Evolutionary conservation across 495 filamentous ascomycete genomes (phyloP), one percentile per base, ranked within the genome.

Genomic region (Lineolata rhizophorae): DNA sequence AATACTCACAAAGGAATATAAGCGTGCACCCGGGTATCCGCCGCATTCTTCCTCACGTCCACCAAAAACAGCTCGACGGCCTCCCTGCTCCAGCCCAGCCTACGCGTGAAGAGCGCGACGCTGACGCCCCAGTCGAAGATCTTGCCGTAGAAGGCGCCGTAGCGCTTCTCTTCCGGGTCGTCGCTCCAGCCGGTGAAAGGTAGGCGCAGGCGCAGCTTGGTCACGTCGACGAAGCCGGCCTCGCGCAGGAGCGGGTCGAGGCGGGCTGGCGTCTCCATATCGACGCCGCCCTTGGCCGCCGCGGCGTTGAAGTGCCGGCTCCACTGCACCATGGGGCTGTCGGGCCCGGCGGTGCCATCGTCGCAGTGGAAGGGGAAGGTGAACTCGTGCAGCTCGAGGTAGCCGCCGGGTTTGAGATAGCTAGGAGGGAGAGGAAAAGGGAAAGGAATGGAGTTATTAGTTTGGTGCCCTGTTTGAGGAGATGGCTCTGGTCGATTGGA

Each of bases 161-260:
- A 39, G 36, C 4, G 37, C 41, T 44, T 44, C 38, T 36, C 35
- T 34, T 40, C 32, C 2, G 34, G 30, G 12, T 39, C 41, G 30
- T 40, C 40, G 3, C 37, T 27, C 41, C 41, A 44, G 2, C 30
- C 24, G 16, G 34, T 39, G n/a, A 16, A 26, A 14, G 41, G 41
- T 38, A 37, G 37, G 8, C 34, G 30, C 22, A 30, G 37, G 10
- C 13, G 6, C 21, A 35, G 30, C 2, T 40, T 38, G 2, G 30
- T 15, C 5, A 40, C 27, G 12, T 44, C 34, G 11, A 32, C 38
- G 15, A 44, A 44, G 1, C 41, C 37, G 0, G 31, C 21, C 11
- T 44, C 41, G 3, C 19, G 12, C 37, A 44, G 34, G 33, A 34
- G 32, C 6, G 25, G 15, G 6, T 9, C n/a, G 30, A 40, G 34